phyloP scores from a whole-genome alignment of 2,329 filamentous ascomycete species.

The Sarocladiaceae sp. region DNA sequence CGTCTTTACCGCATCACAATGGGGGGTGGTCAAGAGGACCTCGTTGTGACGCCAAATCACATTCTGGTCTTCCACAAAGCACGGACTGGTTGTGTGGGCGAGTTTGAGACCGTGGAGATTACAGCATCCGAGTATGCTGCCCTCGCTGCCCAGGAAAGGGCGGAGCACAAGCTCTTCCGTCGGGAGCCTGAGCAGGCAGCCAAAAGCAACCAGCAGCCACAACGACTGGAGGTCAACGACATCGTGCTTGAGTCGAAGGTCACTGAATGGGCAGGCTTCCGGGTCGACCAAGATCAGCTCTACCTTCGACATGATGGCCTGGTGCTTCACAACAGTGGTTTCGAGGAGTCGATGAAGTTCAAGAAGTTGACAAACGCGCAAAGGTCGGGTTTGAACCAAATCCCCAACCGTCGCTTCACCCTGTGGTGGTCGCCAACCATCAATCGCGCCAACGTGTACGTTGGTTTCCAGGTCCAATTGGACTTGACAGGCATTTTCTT shows the following conservation, averaged over 20 bases:
- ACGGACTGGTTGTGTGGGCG: slow-evolving; percentile 20
- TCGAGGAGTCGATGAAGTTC: slow-evolving; percentile 80
- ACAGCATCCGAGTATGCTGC: slow-evolving; percentile 40
- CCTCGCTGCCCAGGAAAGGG: slow-evolving; percentile 30
- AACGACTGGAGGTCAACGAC: slow-evolving; percentile 34
- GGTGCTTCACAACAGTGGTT: slow-evolving; percentile 46
- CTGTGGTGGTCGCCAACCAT: slow-evolving; percentile 96
- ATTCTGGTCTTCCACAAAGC: slow-evolving; percentile 40
- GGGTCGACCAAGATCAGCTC: slow-evolving; percentile 45
- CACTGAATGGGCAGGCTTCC: slow-evolving; percentile 46
- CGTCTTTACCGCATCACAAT: slow-evolving; percentile 45
- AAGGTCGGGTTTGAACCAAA: slow-evolving; percentile 93
- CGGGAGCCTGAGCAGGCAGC: neutral
- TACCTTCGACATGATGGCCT: slow-evolving; percentile 45
- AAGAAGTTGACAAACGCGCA: slow-evolving; percentile 99
- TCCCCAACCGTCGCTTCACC: slow-evolving; percentile 97
- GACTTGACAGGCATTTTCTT: slow-evolving; percentile 98
- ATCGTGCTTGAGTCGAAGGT: slow-evolving; percentile 37
- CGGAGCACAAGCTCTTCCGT: slow-evolving; percentile 29
- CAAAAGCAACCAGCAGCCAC: slow-evolving; percentile 18
- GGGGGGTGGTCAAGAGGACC: slow-evolving; percentile 35
- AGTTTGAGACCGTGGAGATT: slow-evolving; percentile 41
- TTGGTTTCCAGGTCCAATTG: slow-evolving; percentile 98
- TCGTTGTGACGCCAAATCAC: slow-evolving; percentile 45
- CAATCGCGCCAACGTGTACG: slow-evolving; percentile 94